phyloP scores from a whole-genome alignment of 495 filamentous ascomycete genomes.

The Apiosordaria backusii region DNA sequence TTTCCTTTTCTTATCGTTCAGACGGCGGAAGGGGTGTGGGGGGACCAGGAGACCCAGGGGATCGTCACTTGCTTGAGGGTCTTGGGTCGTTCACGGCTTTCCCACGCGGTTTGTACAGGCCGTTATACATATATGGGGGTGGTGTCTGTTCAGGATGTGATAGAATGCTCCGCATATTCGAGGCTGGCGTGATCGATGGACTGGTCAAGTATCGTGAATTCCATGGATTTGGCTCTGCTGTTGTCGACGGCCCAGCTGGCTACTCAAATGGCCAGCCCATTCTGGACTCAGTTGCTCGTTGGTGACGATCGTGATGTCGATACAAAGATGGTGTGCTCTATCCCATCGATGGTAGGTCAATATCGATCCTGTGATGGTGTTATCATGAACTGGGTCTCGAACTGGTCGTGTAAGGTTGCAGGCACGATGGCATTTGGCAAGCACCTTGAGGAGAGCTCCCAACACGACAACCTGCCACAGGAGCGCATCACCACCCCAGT shows the following conservation, averaged over 20 bases:
- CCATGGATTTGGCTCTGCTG: not conserved
- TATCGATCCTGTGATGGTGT: too few species aligned
- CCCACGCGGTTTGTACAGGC: not conserved
- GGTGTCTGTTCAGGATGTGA: not conserved
- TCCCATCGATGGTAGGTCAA: too few species aligned
- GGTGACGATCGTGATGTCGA: too few species aligned
- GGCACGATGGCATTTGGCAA: too few species aligned
- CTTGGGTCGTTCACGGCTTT: not conserved
- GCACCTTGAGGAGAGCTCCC: too few species aligned
- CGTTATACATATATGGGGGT: not conserved
- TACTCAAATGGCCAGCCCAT: too few species aligned
- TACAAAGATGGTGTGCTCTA: too few species aligned
- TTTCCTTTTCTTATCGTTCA: not conserved
- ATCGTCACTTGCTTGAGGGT: not conserved
- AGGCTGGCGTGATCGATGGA: not conserved
- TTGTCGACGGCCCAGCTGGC: not conserved
- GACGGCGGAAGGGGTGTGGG: not conserved
- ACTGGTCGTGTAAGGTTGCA: too few species aligned
- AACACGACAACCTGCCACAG: not conserved
- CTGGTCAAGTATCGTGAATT: not conserved
- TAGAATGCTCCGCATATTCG: too few species aligned
- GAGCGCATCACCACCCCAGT: not conserved
- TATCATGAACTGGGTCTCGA: too few species aligned
- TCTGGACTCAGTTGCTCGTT: too few species aligned
- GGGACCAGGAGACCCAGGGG: not conserved